Conservation (phyloP, 1,139 yeast genomes). For the Zygosaccharomyces pseudobailii region DNA sequence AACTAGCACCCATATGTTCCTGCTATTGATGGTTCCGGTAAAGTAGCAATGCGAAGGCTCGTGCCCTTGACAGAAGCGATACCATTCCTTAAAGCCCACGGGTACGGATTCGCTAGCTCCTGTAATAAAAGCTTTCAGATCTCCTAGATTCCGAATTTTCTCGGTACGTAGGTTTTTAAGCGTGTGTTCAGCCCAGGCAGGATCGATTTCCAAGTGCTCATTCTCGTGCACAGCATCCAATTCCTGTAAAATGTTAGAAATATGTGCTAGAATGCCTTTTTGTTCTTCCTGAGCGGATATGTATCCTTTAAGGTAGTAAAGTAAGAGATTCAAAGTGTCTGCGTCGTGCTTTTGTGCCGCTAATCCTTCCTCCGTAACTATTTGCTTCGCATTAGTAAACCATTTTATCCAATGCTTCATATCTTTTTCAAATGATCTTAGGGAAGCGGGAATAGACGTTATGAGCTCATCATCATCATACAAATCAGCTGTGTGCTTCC, state of each 20-base stretch:
- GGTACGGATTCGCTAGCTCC: slow-evolving; percentile 13
- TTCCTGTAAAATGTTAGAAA: slow-evolving; percentile 17
- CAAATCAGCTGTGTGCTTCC: slow-evolving; percentile 16
- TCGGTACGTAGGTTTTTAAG: slow-evolving; percentile 9
- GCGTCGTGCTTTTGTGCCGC: slow-evolving; percentile 19
- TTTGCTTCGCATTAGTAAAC: slow-evolving; percentile 12
- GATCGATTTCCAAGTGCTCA: slow-evolving; percentile 20
- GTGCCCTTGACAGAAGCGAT: slow-evolving; percentile 18
- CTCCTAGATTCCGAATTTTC: slow-evolving; percentile 13
- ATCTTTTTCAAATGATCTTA: slow-evolving; percentile 1
- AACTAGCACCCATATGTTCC: slow-evolving; percentile 23
- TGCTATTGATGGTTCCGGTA: slow-evolving; percentile 12
- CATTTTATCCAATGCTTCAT: slow-evolving; percentile 14
- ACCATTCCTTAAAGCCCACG: slow-evolving; percentile 25
- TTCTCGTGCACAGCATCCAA: slow-evolving; percentile 6
- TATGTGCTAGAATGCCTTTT: slow-evolving; percentile 13
- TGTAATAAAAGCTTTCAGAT: slow-evolving; percentile 13
- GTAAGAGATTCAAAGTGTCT: slow-evolving; percentile 16
- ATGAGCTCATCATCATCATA: slow-evolving; percentile 24
- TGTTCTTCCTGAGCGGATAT: slow-evolving; percentile 8
- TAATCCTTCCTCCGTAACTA: slow-evolving; percentile 8
- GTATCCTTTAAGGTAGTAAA: slow-evolving; percentile 17
- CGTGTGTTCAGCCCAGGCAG: slow-evolving; percentile 21
- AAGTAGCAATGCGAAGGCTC: slow-evolving; percentile 24
- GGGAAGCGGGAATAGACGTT: neutral